Evolutionary conservation across 1,139 yeast species (phyloP), one percentile per base, ranked within the genome.

Genomic region (Kurtzmaniella quercitrusa): DNA sequence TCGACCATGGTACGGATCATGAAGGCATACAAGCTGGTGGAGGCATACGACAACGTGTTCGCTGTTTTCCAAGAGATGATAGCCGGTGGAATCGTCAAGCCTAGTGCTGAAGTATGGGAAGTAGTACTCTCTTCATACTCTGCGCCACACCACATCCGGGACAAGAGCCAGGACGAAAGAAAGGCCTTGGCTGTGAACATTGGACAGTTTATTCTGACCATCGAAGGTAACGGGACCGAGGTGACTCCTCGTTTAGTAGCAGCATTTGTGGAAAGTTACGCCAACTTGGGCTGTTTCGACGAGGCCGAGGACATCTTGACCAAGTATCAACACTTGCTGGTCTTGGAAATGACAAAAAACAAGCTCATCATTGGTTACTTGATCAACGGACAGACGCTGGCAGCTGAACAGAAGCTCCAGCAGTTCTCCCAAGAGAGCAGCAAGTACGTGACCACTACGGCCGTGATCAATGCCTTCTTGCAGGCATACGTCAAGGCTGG

Each of bases 391-490:
- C 50, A 59, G 29, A 54, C 68, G n/a, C 45, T 41, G 1, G 65
- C 59, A 37, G 76, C 77, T 11, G 77, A 73, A 51, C 31, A 44
- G 6, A 59, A 58, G 46, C 55, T 73, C 49, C 51, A 61, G 46
- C 59, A 58, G 45, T 68, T 50, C 47, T 31, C 36, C 18, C 6
- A 31, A 9, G 60, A 55, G 8, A 63, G 60, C n/a, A 46, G 55
- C 5, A 53, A 54, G 1, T 70, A 57, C 46, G 49, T 52, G n/a
- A 76, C 78, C 5, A 56, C 62, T 17, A 59, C 67, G 24, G 50
- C 54, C 14, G 62, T 65, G 14, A 62, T 72, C 66, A 72, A 73
- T 55, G 55, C 65, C 7, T 69, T 70, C 49, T 58, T 73, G 50
- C 55, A 53, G 39, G 51, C 57, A 48, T 67, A 73, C 48, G 59